phyloP scores from a whole-genome alignment of 306 rosid species.

The Aeschynomene evenia region DNA sequence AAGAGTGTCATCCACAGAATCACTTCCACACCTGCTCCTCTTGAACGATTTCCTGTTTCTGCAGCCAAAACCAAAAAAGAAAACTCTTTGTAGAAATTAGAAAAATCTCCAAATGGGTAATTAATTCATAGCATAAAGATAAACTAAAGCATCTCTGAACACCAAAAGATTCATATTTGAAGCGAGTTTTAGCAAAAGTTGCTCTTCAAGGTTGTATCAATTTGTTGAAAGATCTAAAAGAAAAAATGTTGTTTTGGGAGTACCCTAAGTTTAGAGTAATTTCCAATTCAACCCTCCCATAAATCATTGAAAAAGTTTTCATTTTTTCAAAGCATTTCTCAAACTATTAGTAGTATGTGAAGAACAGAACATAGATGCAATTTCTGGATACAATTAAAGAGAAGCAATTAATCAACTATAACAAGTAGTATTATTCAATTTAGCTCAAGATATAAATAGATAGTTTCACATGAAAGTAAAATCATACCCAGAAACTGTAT shows the following conservation, averaged over 20 bases:
- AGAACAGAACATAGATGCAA: neutral
- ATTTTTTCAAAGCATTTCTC: neutral
- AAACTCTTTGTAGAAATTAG: slow-evolving; percentile 32
- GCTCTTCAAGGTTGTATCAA: too few species aligned
- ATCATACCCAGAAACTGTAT: slow-evolving; percentile 31
- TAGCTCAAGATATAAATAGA: neutral
- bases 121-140: neutral
- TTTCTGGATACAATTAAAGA: too few species aligned
- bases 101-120: neutral
- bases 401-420: neutral
- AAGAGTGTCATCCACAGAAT: slow-evolving; percentile 53
- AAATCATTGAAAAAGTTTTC: neutral
- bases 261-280: neutral
- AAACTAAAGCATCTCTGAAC: too few species aligned
- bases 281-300: neutral
- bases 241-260: too few species aligned
- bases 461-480: slow-evolving; percentile 24
- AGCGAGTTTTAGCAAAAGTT: too few species aligned
- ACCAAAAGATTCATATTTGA: too few species aligned
- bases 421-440: neutral
- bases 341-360: neutral
- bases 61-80: slow-evolving; percentile 10
- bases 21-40: slow-evolving; percentile 49
- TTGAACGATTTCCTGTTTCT: slow-evolving; percentile 48
- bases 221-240: too few species aligned